These are phyloP conservation scores for Moesziomyces sp. DNA, from an alignment of 1,284 basidiomycete genomes.

Conservation along the genomic window DNA sequence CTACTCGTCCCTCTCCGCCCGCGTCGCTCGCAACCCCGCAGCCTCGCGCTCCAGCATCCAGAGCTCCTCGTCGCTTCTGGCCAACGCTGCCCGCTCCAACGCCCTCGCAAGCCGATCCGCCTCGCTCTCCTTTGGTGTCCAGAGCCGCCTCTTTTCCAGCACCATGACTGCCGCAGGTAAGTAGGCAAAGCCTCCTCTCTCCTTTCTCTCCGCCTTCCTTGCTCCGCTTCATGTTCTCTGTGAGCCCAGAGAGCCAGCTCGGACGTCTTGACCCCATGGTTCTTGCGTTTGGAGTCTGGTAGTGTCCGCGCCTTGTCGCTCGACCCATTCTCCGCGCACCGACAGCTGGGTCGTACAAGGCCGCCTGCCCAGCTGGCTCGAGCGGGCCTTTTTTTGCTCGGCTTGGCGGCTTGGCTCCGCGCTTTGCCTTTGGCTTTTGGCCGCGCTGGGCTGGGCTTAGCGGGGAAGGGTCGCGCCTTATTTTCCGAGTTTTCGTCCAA, in stretches of 20 bases:
- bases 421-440: not conserved
- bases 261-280: no score
- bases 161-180: conserved; percentile 43
- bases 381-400: not conserved
- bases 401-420: no score
- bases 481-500: conserved; percentile 5
- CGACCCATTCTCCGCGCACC: no score
- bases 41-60: conserved; percentile 15
- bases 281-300: no score
- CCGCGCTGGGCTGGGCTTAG: not conserved
- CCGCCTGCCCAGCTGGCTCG: conserved; percentile 15
- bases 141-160: conserved; percentile 31
- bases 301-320: no score
- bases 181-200: not conserved
- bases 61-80: conserved; percentile 15
- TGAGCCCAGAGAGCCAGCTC: no score
- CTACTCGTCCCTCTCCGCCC: conserved; percentile 35
- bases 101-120: conserved; percentile 2
- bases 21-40: conserved; percentile 29
- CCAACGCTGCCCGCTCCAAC: conserved; percentile 18
- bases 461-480: not conserved
- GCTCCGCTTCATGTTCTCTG: no score
- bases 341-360: no score
- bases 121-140: conserved; percentile 9
- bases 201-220: no score